Conservation (phyloP, 371 early-diverging fungal genomes). For the Mucor circinelloides region DNA sequence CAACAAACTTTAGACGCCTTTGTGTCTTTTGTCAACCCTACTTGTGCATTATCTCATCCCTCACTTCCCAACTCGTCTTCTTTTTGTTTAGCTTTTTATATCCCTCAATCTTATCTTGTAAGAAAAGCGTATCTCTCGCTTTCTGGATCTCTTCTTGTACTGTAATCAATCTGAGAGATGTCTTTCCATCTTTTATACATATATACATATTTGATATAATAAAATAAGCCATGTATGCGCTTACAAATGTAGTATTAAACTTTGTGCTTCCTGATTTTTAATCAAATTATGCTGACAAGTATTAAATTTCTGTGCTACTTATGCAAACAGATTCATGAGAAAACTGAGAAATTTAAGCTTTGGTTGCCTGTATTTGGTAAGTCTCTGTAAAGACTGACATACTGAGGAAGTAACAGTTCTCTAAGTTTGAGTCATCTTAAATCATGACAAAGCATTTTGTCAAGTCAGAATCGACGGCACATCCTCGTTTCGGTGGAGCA, state of each 20-base stretch:
- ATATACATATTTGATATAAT: not conserved
- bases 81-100: not conserved
- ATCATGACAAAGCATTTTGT: not conserved
- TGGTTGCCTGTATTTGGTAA: not conserved
- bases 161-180: not conserved
- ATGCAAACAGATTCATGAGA: not conserved
- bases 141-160: slow-evolving; percentile 2
- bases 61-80: not conserved
- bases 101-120: not conserved
- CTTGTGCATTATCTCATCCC: not conserved
- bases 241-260: not conserved
- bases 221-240: not conserved
- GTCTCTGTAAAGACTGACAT: not conserved
- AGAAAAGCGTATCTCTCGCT: too few species aligned
- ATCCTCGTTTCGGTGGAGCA: too few species aligned
- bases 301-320: not conserved
- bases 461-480: not conserved
- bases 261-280: not conserved
- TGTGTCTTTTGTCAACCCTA: not conserved
- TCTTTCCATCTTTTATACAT: not conserved
- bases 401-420: too few species aligned
- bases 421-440: not conserved
- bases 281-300: not conserved
- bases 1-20: slow-evolving; percentile 26
- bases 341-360: not conserved